These are phyloP conservation scores for Verticillium zaregamsianum DNA, from an alignment of 2,329 filamentous ascomycete genomes.

Conservation along the genomic window DNA sequence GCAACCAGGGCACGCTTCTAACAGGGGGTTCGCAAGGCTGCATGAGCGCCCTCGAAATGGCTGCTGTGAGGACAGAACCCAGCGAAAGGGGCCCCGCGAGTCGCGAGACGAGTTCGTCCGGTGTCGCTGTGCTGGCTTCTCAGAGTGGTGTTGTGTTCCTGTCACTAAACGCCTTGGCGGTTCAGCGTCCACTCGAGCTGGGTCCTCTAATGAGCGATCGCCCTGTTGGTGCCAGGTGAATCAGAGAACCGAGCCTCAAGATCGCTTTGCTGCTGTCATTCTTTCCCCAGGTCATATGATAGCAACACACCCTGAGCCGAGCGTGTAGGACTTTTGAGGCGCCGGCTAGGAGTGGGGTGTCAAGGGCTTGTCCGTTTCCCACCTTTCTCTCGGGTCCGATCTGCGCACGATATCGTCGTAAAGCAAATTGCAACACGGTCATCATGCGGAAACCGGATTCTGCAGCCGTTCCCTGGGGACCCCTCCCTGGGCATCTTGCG, in stretches of 20 bases:
- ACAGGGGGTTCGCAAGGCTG: neutral
- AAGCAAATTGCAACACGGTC: neutral
- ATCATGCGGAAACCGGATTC: neutral
- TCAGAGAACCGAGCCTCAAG: too few relatives aligned
- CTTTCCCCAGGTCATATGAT: neutral
- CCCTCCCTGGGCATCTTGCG: neutral
- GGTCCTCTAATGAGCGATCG: neutral
- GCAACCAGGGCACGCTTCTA: neutral
- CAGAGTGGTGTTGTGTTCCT: neutral
- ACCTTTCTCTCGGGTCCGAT: neutral
- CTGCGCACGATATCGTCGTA: neutral
- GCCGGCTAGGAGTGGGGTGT: neutral
- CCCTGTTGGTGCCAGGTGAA: neutral
- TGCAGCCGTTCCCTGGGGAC: neutral
- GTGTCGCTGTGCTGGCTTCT: neutral
- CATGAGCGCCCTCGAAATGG: neutral
- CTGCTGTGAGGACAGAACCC: neutral
- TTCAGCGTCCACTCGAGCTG: neutral
- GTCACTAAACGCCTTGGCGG: neutral
- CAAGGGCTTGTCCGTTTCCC: neutral
- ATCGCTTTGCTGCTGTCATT: neutral
- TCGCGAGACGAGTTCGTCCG: neutral
- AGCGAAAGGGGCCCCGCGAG: too few relatives aligned
- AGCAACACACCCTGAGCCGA: neutral
- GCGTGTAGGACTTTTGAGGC: neutral